A percentile compares a stretch with the other conserved stretches of the same genome.
Conservation (phyloP, 208 protist genomes). For the Herpetomonas samuelpessoai region DNA sequence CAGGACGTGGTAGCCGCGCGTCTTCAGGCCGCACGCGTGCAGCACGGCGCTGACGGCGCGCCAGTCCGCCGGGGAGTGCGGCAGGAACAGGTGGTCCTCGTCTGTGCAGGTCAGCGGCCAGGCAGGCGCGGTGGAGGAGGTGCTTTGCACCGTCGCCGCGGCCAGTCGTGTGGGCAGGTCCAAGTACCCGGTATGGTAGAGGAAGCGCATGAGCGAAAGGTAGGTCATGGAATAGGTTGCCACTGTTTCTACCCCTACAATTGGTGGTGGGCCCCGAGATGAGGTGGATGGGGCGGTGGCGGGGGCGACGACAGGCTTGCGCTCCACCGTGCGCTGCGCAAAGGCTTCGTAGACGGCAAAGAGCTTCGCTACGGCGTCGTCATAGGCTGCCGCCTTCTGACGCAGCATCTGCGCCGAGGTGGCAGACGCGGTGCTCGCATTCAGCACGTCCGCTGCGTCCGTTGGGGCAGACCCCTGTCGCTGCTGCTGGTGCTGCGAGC, state of each 20-base stretch:
- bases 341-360: constrained; percentile 21
- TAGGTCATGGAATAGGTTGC: constrained; percentile 26
- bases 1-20: constrained; percentile 55
- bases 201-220: constrained; percentile 30
- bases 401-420: not conserved
- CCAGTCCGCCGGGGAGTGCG: constrained; percentile 32
- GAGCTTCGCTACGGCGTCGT: constrained; percentile 7
- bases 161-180: constrained; percentile 6
- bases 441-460: no score
- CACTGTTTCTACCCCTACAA: not conserved
- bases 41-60: constrained; percentile 48
- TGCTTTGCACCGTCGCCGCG: not conserved
- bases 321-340: constrained; percentile 2
- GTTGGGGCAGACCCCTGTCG: no score
- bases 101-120: not conserved
- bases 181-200: constrained; percentile 31
- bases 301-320: not conserved
- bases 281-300: not conserved
- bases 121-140: not conserved
- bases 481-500: no score
- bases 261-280: not conserved
- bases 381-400: not conserved
- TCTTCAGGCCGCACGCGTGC: constrained; percentile 32
- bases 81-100: constrained; percentile 11
- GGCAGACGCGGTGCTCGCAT: no score